phyloP scores from a whole-genome alignment of 2,329 filamentous ascomycete species.

The Bipolaris sorokiniana region DNA sequence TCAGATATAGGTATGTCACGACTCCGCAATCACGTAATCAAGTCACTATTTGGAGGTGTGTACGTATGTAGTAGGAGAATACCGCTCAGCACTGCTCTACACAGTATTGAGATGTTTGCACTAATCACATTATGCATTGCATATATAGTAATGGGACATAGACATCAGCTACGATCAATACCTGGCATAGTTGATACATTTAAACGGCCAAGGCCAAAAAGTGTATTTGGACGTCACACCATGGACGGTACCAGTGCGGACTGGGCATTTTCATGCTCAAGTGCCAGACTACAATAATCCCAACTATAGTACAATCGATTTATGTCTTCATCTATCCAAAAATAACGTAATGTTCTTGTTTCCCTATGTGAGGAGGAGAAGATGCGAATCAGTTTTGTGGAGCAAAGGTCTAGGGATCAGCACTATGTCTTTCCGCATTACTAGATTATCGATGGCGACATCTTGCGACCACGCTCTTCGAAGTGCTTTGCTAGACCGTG shows the following conservation, averaged over 20 bases:
- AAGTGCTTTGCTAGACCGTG: neutral
- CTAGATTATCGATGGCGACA: neutral
- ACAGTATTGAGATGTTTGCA: neutral
- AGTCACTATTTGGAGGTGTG: neutral
- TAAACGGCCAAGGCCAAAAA: too few species aligned
- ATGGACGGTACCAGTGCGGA: neutral
- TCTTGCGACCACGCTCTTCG: neutral
- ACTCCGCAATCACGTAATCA: neutral
- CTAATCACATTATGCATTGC: neutral
- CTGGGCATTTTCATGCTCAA: neutral
- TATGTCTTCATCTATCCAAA: neutral
- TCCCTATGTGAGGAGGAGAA: neutral
- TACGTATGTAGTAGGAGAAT: neutral
- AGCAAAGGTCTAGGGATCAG: neutral
- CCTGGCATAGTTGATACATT: neutral
- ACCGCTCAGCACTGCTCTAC: neutral
- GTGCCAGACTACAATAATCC: too few species aligned
- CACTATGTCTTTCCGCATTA: neutral
- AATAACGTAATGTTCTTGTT: neutral
- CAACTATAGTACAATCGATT: neutral
- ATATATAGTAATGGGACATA: neutral
- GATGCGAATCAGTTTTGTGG: neutral
- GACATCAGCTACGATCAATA: neutral
- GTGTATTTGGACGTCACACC: neutral
- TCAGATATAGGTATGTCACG: slow-evolving; percentile 9